Percentiles rank a stretch among this genome's conserved stretches.
phyloP scores from a whole-genome alignment of 352 stramenopile species.

The Globisporangium camurandrum region DNA sequence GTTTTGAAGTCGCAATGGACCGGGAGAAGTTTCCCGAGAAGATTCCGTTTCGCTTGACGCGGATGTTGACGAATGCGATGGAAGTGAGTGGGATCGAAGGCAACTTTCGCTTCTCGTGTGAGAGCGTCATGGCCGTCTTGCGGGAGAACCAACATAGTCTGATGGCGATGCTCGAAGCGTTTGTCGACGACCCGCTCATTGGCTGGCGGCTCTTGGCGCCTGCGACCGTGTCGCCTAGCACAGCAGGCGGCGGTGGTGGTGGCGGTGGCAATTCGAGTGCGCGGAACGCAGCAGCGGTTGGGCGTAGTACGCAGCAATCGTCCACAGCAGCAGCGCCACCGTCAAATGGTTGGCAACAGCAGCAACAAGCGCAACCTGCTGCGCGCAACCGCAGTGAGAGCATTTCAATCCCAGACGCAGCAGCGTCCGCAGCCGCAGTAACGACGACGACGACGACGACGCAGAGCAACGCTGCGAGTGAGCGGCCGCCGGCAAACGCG shows the following conservation, averaged over 20 bases:
- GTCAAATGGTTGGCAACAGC: conserved; percentile 8
- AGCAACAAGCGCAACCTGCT: conserved; percentile 5
- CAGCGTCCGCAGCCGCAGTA: conserved; percentile 9
- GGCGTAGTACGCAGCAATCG: conserved; percentile 19
- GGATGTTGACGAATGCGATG: conserved; percentile 99
- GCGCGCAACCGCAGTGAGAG: conserved; percentile 36
- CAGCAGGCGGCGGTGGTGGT: conserved; percentile 18
- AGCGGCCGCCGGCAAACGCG: conserved; percentile 1
- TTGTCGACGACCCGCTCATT: conserved; percentile 99
- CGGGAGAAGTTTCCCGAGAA: conserved; percentile 99
- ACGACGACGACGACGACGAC: conserved; percentile 13
- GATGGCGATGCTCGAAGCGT: conserved; percentile 99
- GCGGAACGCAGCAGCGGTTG: conserved; percentile 1
- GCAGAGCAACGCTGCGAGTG: conserved; percentile 16
- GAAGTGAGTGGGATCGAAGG: conserved; percentile 97
- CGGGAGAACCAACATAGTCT: conserved; percentile 96
- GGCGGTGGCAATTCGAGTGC: conserved; percentile 9
- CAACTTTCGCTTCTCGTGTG: conserved; percentile 96
- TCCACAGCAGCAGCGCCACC: conserved; percentile 1
- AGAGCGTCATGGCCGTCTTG: conserved; percentile 96
- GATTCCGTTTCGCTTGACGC: conserved; percentile 98
- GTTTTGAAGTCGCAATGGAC: conserved; percentile 98
- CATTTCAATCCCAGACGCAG: conserved; percentile 44
- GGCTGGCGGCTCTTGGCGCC: conserved; percentile 91
- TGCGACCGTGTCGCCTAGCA: conserved; percentile 47